Evolutionary conservation across 2,329 filamentous ascomycete genomes (phyloP).

Genomic region (Scleromitrula shiraiana): DNA sequence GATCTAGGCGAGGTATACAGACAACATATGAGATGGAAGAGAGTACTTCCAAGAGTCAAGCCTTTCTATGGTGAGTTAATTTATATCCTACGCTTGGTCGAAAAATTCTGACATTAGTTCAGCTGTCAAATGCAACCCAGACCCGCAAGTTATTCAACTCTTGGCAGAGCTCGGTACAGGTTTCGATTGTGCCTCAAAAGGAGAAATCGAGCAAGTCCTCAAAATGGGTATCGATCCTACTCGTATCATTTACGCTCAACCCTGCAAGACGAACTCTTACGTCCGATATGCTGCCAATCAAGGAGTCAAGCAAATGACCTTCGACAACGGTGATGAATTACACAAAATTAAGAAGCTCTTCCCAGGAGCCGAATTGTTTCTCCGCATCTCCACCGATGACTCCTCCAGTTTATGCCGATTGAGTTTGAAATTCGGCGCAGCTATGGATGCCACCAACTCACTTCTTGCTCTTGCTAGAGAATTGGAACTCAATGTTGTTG

Average conservation of each 20-base stretch:
- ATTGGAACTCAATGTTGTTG: conserved; percentile 82
- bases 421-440: conserved; percentile 95
- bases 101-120: conserved; percentile 15
- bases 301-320: conserved; percentile 96
- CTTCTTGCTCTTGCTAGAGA: conserved; percentile 74
- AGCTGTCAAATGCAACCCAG: conserved; percentile 99
- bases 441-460: conserved; percentile 69
- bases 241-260: conserved; percentile 97
- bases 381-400: conserved; percentile 95
- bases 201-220: conserved; percentile 89
- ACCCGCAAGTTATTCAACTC: conserved; percentile 79
- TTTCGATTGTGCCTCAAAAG: conserved; percentile 97
- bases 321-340: conserved; percentile 96
- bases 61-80: conserved; percentile 77
- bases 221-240: conserved; percentile 73
- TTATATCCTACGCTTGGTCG: conserved; percentile 5
- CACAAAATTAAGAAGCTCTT: conserved; percentile 94
- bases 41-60: conserved; percentile 83
- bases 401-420: conserved; percentile 88
- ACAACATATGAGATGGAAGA: conserved; percentile 97
- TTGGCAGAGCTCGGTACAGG: conserved; percentile 83
- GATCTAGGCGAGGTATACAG: conserved; percentile 98
- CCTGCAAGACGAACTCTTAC: conserved; percentile 99
- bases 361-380: conserved; percentile 80
- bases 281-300: conserved; percentile 78